Base-by-base conservation (phyloP, 192 early-diverging fungal genomes). In the Dissophora ornata region DNA sequence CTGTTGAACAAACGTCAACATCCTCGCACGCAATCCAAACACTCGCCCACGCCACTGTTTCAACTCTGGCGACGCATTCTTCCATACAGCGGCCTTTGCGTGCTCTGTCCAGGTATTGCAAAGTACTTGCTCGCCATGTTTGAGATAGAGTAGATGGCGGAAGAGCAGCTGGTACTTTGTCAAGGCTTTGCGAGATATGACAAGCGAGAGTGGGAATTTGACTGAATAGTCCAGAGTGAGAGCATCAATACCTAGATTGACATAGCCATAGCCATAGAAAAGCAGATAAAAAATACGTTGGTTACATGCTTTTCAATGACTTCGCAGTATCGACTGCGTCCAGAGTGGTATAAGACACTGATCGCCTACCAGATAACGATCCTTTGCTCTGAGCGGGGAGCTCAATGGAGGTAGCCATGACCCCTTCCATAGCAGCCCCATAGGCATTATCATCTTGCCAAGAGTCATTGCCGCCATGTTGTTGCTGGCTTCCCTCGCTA, bases 161-260 rank as follows among this genome's bases (percentile, higher is more conserved):
- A 95, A 96, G 28, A 98, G 62, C 4, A 96, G 79, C 68, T 95
- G 94, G 74, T 99, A 99, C 80, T 96, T 97, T 38, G 88, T 90
- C 54, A 98, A 77, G 1, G 93, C 86, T 26, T 89, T 90, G 48
- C 87, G 87, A 40, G 92, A 93, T 45, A 99, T 88, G 13, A 99
- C 91, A 6, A 99, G 81, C 11, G 96, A 94, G 1, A 92, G 71
- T 12, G 98, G 98, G 63, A 99, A 99, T 9, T 85, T 85, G 15
- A 94, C 90, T n/a, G 85, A 88, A 75, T 95, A 91, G 50, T 89
- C 84, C 12, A 99, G 70, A 6, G 87, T 89, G n/a, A 98, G 83
- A 4, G 91, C 90, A 64, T 95, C 88, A 59, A 95, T 89, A 16
- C 93, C 95, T 86, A 69, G 10, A 48, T 50, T 40, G n/a, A 48